phyloP scores from a whole-genome alignment of 495 filamentous ascomycete species.

The Astrocystis sublimbata region DNA sequence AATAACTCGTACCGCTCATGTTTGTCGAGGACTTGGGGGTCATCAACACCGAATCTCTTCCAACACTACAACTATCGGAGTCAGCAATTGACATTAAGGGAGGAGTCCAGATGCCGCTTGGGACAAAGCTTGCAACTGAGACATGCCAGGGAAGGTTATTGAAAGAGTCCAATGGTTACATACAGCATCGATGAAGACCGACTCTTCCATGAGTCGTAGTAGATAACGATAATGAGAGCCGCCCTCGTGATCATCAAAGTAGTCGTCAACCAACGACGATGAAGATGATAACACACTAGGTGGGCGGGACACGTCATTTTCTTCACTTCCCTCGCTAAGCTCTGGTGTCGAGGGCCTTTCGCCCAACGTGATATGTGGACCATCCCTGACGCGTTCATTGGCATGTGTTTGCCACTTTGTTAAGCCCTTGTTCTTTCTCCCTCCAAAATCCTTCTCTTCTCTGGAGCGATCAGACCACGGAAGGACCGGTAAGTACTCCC shows the following conservation, averaged over 20 bases:
- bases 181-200: background rate
- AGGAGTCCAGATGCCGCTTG: too few relatives aligned
- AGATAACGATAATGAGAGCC: background rate
- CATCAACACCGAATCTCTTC: background rate
- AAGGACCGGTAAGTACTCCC: background rate
- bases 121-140: too few relatives aligned
- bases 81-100: too few relatives aligned
- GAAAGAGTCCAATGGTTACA: too few relatives aligned
- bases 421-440: slow-evolving; percentile 2
- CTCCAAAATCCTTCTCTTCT: slow-evolving; percentile 11
- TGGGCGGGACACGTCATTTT: background rate
- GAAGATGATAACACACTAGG: background rate
- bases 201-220: background rate
- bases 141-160: too few relatives aligned
- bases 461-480: slow-evolving; percentile 14
- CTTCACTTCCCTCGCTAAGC: background rate
- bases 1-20: slow-evolving; percentile 8
- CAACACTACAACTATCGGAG: too few relatives aligned
- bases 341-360: background rate
- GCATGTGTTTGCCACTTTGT: slow-evolving; percentile 11
- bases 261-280: background rate
- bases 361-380: slow-evolving; percentile 21
- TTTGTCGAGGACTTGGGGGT: background rate
- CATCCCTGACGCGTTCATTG: slow-evolving; percentile 9
- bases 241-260: background rate